Evolutionary conservation across 2,329 filamentous ascomycete genomes (phyloP).

Genomic region (Botrytis hyacinthi): DNA sequence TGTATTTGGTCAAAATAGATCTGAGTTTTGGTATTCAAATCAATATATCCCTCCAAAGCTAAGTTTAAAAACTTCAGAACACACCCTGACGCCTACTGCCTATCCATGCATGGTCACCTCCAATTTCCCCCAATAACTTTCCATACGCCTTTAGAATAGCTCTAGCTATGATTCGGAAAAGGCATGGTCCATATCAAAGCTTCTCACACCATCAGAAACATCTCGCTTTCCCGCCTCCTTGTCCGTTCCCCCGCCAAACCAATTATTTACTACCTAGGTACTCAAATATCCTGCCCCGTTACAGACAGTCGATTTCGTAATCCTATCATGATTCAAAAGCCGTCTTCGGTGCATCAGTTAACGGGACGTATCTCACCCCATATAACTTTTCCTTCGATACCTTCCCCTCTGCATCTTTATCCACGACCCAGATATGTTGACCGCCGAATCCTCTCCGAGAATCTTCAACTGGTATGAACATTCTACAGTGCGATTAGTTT

Average conservation of each 20-base stretch:
- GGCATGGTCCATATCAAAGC: not conserved
- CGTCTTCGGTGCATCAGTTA: slow-evolving; percentile 64
- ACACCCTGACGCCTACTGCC: not conserved
- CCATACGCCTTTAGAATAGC: not conserved
- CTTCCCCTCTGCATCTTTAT: slow-evolving; percentile 65
- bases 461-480: slow-evolving; percentile 76
- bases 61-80: not conserved
- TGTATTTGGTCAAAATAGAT: not conserved
- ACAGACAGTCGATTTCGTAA: not conserved
- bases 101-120: not conserved
- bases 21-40: not conserved
- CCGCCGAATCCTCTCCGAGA: slow-evolving; percentile 35
- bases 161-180: not conserved
- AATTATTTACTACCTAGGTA: not conserved
- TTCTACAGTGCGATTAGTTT: slow-evolving; percentile 40
- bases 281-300: not conserved
- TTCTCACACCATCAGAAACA: not conserved
- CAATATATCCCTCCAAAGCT: not conserved
- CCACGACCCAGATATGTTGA: slow-evolving; percentile 65
- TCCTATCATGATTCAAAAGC: not conserved
- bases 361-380: slow-evolving; percentile 73
- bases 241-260: not conserved
- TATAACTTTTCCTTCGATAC: slow-evolving; percentile 62
- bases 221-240: not conserved
- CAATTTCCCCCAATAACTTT: not conserved